A percentile compares a stretch with the other conserved stretches of the same genome.
Conservation (phyloP, 495 filamentous ascomycete genomes). For the Eremomyces bilateralis region DNA sequence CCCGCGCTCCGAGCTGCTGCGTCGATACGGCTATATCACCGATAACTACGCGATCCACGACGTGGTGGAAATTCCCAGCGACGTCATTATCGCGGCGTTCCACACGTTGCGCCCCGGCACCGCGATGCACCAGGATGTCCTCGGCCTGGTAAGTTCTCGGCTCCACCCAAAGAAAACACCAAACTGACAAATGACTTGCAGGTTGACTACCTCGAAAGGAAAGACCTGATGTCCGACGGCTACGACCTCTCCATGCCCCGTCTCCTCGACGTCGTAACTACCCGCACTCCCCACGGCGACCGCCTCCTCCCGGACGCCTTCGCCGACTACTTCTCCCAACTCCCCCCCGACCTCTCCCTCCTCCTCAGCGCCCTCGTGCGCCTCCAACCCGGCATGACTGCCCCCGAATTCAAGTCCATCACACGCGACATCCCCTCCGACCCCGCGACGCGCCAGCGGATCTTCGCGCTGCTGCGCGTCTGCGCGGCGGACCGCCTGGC, state of each 20-base stretch:
- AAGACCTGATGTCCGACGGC: neutral
- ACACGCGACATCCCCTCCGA: constrained; percentile 22
- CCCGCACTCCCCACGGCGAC: constrained; percentile 21
- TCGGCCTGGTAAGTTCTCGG: constrained; percentile 1
- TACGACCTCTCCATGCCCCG: neutral
- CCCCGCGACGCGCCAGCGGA: no score
- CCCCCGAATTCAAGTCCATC: constrained; percentile 13
- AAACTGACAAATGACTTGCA: neutral
- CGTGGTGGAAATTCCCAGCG: constrained; percentile 53
- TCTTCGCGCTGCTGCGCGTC: constrained; percentile 14
- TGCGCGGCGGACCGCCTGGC: constrained; percentile 16
- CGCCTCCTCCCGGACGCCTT: constrained; percentile 28
- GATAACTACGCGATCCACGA: constrained; percentile 54
- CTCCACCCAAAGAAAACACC: neutral
- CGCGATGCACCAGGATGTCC: neutral
- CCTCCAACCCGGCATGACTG: constrained; percentile 23
- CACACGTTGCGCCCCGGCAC: neutral
- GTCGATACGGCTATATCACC: constrained; percentile 79
- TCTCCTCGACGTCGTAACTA: neutral
- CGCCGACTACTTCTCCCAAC: constrained; percentile 34
- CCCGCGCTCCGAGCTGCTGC: constrained; percentile 58
- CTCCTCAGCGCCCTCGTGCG: constrained; percentile 26
- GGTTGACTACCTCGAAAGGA: neutral
- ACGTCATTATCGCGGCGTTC: constrained; percentile 26
- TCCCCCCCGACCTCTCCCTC: constrained; percentile 26